Percentiles rank a stretch among this genome's conserved stretches.
Evolutionary conservation across 78 protist species (phyloP).

Genomic region (Polysphondylium violaceum): DNA sequence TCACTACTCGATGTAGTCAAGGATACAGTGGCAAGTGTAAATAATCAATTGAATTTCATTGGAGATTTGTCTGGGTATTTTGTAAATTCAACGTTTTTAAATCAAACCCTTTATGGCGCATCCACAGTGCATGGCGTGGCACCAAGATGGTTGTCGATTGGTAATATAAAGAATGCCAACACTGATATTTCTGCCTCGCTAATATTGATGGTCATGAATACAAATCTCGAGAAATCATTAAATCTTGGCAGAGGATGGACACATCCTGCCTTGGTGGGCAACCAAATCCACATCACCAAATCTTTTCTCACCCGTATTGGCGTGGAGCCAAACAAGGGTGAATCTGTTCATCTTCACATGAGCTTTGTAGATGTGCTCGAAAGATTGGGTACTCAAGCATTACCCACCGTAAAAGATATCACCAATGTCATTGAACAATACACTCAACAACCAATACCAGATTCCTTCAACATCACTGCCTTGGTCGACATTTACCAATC

Average conservation of each 20-base stretch:
- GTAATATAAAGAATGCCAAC: background rate
- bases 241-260: slow-evolving; percentile 81
- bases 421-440: background rate
- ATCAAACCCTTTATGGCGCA: background rate
- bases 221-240: slow-evolving; percentile 47
- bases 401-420: slow-evolving; percentile 14
- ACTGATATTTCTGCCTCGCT: slow-evolving; percentile 9
- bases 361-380: slow-evolving; percentile 53
- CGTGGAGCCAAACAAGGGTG: slow-evolving; percentile 19
- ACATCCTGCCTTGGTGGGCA: slow-evolving; percentile 46
- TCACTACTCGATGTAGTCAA: background rate
- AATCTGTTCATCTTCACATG: slow-evolving; percentile 29
- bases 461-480: background rate
- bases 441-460: background rate
- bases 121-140: slow-evolving; percentile 64
- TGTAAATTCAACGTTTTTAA: slow-evolving; percentile 47
- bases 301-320: slow-evolving; percentile 43
- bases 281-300: slow-evolving; percentile 59
- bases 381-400: slow-evolving; percentile 7
- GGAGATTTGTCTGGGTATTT: slow-evolving; percentile 23
- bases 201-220: slow-evolving; percentile 46
- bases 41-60: background rate
- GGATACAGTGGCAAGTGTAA: background rate
- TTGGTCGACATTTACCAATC: background rate
- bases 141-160: slow-evolving; percentile 58